These are phyloP conservation scores for Xylaria sp. DNA, from an alignment of 2,329 filamentous ascomycete species.

Conservation along the genomic window DNA sequence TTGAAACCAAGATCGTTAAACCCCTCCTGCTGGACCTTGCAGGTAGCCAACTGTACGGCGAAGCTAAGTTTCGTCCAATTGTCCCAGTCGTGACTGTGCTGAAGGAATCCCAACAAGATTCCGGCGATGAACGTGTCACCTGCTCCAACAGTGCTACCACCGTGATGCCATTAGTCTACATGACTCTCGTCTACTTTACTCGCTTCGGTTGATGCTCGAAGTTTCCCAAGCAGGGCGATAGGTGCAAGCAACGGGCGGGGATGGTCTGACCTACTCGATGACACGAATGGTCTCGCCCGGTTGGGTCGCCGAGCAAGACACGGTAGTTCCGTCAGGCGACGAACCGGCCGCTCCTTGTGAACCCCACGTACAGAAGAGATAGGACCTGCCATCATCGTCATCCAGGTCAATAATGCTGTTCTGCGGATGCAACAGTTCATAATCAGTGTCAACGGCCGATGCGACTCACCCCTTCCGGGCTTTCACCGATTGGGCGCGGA, in stretches of 20 bases:
- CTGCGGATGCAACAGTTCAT: conserved; percentile 39
- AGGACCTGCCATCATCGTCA: conserved; percentile 49
- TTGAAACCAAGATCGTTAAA: conserved; percentile 63
- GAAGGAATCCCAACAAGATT: conserved; percentile 70
- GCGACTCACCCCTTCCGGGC: conserved; percentile 49
- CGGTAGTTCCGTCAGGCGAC: conserved; percentile 48
- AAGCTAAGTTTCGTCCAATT: conserved; percentile 62
- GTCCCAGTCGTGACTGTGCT: conserved; percentile 60
- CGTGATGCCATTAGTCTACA: conserved; percentile 35
- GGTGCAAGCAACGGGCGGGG: conserved; percentile 21
- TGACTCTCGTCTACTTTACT: conserved; percentile 7
- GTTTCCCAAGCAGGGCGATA: conserved; percentile 2
- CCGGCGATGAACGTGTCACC: conserved; percentile 81
- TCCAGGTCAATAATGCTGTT: conserved; percentile 43
- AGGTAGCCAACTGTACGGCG: conserved; percentile 72
- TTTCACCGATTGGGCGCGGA: conserved; percentile 47
- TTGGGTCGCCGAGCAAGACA: conserved; percentile 57
- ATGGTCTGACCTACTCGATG: conserved; percentile 65
- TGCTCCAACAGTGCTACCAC: conserved; percentile 72
- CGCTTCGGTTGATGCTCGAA: conserved; percentile 7
- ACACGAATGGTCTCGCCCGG: conserved; percentile 55
- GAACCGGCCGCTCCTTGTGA: conserved; percentile 57
- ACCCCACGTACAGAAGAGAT: conserved; percentile 58
- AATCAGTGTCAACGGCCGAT: conserved; percentile 35
- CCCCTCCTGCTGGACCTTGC: conserved; percentile 74